phyloP scores from a whole-genome alignment of 306 rosid species.

The Quercus bicolor region DNA sequence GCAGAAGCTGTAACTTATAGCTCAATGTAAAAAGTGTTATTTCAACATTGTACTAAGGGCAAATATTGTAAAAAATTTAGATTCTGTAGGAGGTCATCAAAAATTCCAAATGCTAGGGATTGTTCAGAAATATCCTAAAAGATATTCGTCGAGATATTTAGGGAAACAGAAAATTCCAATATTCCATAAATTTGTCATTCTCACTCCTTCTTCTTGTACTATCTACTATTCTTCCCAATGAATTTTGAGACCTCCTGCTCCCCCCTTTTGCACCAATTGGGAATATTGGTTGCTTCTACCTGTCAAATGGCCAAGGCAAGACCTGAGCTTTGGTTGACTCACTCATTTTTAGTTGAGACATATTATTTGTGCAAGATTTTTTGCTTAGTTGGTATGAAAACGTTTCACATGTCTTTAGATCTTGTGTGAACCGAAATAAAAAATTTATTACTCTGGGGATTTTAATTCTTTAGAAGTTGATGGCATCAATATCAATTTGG shows the following conservation, averaged over 20 bases:
- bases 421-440: neutral
- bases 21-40: neutral
- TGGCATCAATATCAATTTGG: neutral
- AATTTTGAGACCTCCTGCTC: neutral
- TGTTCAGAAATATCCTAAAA: neutral
- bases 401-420: constrained; percentile 3
- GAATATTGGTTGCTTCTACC: constrained; percentile 3
- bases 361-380: neutral
- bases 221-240: constrained; percentile 11
- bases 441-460: neutral
- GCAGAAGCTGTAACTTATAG: neutral
- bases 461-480: neutral
- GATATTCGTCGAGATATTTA: neutral
- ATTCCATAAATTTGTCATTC: neutral
- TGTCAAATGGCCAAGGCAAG: constrained; percentile 4
- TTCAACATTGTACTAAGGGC: neutral
- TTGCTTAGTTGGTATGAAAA: neutral
- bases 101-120: neutral
- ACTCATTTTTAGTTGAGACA: neutral
- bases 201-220: neutral
- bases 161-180: neutral
- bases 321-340: constrained; percentile 1
- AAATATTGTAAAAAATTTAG: neutral
- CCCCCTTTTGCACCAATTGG: neutral
- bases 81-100: neutral